A percentile compares a stretch with the other conserved stretches of the same genome.
These are phyloP conservation scores for Penicillium sp. DNA, from an alignment of 2,329 filamentous ascomycete genomes.

Conservation along the genomic window DNA sequence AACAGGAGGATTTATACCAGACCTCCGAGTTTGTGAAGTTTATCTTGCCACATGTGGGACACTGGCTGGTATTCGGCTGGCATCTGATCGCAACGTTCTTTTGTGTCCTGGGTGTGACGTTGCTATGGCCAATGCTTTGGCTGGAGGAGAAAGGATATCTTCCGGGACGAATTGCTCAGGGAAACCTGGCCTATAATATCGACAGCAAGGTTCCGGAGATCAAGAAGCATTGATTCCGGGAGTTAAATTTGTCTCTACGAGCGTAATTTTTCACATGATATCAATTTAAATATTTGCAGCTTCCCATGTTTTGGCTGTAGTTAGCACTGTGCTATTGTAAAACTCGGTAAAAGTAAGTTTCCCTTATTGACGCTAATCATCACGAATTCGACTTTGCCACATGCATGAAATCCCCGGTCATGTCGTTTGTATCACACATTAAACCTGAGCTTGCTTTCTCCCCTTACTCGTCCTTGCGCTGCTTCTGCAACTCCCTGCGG, in stretches of 20 bases:
- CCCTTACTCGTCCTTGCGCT: conserved; percentile 17
- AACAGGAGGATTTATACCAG: conserved; percentile 79
- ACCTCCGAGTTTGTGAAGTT: conserved; percentile 71
- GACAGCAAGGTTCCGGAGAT: conserved; percentile 24
- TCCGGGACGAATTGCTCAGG: conserved; percentile 18
- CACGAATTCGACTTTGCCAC: background rate
- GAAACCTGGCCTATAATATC: conserved; percentile 25
- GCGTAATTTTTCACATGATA: background rate
- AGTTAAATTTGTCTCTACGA: background rate
- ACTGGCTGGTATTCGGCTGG: conserved; percentile 54
- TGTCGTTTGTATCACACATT: background rate
- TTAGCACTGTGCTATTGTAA: background rate
- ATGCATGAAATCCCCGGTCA: background rate
- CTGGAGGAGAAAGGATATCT: conserved; percentile 42
- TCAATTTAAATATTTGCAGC: background rate
- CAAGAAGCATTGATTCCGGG: conserved; percentile 14
- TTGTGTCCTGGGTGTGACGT: conserved; percentile 56
- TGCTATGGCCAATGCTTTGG: conserved; percentile 49
- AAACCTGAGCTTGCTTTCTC: background rate
- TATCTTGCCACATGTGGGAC: conserved; percentile 56
- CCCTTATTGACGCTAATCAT: background rate
- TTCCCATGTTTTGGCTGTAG: background rate
- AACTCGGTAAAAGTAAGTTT: background rate
- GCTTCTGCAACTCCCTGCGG: conserved; percentile 25
- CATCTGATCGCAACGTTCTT: conserved; percentile 61